phyloP scores from a whole-genome alignment of 2,329 filamentous ascomycete species.

The Fusarium sp. region DNA sequence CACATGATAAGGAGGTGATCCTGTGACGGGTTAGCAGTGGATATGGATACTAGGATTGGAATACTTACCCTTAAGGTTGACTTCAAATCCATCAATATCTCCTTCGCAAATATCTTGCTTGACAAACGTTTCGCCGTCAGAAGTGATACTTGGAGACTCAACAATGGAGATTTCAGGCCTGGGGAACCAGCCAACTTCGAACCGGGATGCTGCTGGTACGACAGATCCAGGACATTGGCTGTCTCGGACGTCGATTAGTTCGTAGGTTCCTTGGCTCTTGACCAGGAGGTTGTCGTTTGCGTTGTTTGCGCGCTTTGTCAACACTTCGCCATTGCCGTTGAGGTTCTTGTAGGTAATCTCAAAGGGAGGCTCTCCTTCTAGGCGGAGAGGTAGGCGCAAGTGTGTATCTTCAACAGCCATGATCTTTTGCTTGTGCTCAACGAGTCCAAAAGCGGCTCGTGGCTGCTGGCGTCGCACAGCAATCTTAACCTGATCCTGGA shows the following conservation, averaged over 20 bases:
- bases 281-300: slow-evolving; percentile 77
- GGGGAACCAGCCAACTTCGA: slow-evolving; percentile 86
- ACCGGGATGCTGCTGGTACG: slow-evolving; percentile 77
- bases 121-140: slow-evolving; percentile 65
- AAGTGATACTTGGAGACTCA: slow-evolving; percentile 70
- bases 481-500: slow-evolving; percentile 88
- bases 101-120: slow-evolving; percentile 93
- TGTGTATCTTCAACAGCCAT: slow-evolving; percentile 80
- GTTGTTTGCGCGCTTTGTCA: slow-evolving; percentile 61
- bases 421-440: slow-evolving; percentile 82
- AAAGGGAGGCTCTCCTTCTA: slow-evolving; percentile 90
- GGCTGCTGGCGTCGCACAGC: slow-evolving; percentile 89
- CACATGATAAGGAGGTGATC: slow-evolving; percentile 82
- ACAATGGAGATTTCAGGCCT: slow-evolving; percentile 78
- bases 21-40: slow-evolving; percentile 57
- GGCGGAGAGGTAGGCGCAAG: slow-evolving; percentile 80
- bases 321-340: slow-evolving; percentile 61
- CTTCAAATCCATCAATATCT: slow-evolving; percentile 88
- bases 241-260: slow-evolving; percentile 82
- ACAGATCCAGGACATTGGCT: slow-evolving; percentile 84
- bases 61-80: slow-evolving; percentile 77
- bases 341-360: slow-evolving; percentile 78
- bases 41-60: neutral
- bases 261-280: slow-evolving; percentile 76
- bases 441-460: slow-evolving; percentile 83